Base-by-base conservation (phyloP, 345 rosid species). In the Barbarea vulgaris region DNA sequence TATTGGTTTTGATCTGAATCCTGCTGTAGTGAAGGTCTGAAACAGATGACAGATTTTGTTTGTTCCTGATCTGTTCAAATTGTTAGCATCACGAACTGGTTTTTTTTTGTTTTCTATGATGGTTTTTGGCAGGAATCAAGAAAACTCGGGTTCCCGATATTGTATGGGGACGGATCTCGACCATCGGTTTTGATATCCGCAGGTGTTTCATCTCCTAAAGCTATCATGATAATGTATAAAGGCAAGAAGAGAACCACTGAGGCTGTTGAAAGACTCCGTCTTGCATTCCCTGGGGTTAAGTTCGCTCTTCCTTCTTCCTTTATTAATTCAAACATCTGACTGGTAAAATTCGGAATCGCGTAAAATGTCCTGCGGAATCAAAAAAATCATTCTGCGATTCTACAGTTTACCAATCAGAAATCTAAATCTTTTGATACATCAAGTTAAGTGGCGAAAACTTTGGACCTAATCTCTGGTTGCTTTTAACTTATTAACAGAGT, bases 1-100 rank as follows among this genome's bases (percentile, higher is more conserved):
- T 69, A 79, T 94, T 72, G 97, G 95, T 68, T 94, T 94, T 84
- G 98, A 94, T 83, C 86, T 94, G 70, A 85, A 94, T 77, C 96
- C 91, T 65, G 72, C 97, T 50, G 96, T 91, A 37, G 97, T 91
- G 30, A 87, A 90, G 96, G 98, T 94, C 6, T 68, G 59, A 21
- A 74, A 73, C 58, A 25, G 47, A 67, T 53, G n/a, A 21, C 36
- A 34, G 9, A 12, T 67, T 79, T 15, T 28, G 17, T 53, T 47
- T 65, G 34, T 19, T 33, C 36, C 7, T 39, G 22, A 22, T 48
- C 37, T 44, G 24, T 47, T 54, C 44, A 62, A 5, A 21, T 25
- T 56, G 42, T 31, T 67, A 47, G 46, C 69, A 58, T 48, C 42
- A 46, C 28, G 2, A 67, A 48, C 24, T 53, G 3, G 2, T n/a